Percentiles rank a stretch among this genome's conserved stretches.
These are phyloP conservation scores for Sporormia fimetaria DNA, from an alignment of 495 filamentous ascomycete genomes.

Conservation along the genomic window DNA sequence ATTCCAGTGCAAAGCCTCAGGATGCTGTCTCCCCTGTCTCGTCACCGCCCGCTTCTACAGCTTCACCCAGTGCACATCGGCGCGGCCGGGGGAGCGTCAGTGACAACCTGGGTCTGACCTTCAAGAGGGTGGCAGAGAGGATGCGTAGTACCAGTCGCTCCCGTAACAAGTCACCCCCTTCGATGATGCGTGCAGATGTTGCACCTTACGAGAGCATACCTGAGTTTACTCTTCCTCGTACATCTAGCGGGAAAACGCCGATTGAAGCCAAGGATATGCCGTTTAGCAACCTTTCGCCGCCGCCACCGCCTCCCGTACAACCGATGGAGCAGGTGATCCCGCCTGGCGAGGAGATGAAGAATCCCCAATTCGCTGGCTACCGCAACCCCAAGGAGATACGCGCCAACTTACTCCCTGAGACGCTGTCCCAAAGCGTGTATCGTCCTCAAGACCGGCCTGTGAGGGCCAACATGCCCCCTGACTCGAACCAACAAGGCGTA, in stretches of 20 bases:
- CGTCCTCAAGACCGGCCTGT: no score
- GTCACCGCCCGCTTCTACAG: conserved; percentile 5
- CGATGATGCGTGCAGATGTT: conserved; percentile 13
- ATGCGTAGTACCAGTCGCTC: conserved; percentile 34
- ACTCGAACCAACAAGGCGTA: conserved; percentile 29
- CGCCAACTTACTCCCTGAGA: conserved; percentile 35
- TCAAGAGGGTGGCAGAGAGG: conserved; percentile 30
- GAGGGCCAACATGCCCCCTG: conserved; percentile 34
- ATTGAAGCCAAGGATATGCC: conserved; percentile 21
- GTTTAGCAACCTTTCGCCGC: conserved; percentile 13
- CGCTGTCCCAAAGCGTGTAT: conserved; percentile 28
- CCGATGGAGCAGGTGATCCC: conserved; percentile 21
- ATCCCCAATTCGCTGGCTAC: conserved; percentile 27
- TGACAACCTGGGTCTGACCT: conserved; percentile 32
- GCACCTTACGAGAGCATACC: conserved; percentile 32
- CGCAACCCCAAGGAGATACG: conserved; percentile 34
- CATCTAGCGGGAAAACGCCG: conserved; percentile 21
- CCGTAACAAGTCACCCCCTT: conserved; percentile 30
- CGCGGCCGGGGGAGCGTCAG: conserved; percentile 32
- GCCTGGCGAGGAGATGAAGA: conserved; percentile 12
- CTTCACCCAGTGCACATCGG: conserved; percentile 26
- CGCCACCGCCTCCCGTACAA: conserved; percentile 12
- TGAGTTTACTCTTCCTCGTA: conserved; percentile 24
- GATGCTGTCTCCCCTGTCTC: conserved; percentile 10
- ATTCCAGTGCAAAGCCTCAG: conserved; percentile 7